Evolutionary conservation across 2,329 filamentous ascomycete genomes (phyloP), one percentile per base, ranked within the genome.

Genomic region (Onygenales sp.): DNA sequence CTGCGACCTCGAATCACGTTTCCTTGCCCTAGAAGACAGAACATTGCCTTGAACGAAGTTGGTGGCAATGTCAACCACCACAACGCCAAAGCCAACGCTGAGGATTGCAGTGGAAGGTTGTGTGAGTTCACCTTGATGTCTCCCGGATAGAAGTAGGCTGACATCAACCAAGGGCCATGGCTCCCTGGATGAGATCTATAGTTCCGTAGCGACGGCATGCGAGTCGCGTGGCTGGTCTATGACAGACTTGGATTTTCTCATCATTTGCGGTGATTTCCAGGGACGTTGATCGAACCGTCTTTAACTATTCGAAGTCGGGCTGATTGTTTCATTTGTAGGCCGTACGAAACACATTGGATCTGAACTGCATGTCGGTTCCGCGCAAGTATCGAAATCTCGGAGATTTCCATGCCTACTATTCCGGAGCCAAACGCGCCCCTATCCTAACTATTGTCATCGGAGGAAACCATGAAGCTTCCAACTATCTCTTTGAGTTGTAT

Each of bases 251-350:
- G 93, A 97, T 67, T 72, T 95, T 8, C 74, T 97, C 60, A 94
- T 98, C 63, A 95, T 98, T 61, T 88, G 91, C 52, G 93, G 93
- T 33, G 93, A 97, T 66, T 97, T 97, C 59, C 88, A 95, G 46
- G 46, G 13, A 17, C 17, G 4, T 36, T 21, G 17, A n/a, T 11
- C 32, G 21, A 33, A 33, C 1, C 17, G 11, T 14, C 10, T 10
- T 11, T 10, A 31, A 49, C 13, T 13, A 11, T 13, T 6, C 9
- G 46, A 4, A 17, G 17, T 6, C 13, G 10, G 6, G 6, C 33
- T 6, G 21, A 14, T 36, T 7, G 37, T 32, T 39, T 37, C 2
- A 27, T 2, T 17, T 36, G 14, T 21, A 49, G 76, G 85, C 92
- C 36, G 84, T 90, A 37, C 88, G 93, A 62, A 97, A 97, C 74